Percentiles rank a stretch among this genome's conserved stretches.
phyloP scores from a whole-genome alignment of 805 yeast genomes.

The Yamadazyma akitaensis region DNA sequence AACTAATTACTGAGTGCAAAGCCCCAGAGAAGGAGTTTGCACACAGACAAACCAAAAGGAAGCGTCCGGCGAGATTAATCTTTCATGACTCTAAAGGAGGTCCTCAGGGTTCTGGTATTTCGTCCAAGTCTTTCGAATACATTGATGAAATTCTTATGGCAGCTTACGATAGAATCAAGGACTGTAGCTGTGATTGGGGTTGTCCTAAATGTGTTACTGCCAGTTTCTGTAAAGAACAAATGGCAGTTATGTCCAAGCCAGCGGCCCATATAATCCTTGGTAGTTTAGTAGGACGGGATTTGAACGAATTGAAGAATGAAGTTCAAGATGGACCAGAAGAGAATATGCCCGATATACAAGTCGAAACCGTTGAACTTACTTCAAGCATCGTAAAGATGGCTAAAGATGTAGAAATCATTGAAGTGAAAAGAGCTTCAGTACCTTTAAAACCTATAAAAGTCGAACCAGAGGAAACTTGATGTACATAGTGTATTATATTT shows the following conservation, averaged over 20 bases:
- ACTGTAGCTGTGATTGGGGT: slow-evolving; percentile 73
- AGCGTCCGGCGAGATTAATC: slow-evolving; percentile 82
- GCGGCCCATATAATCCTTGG: slow-evolving; percentile 75
- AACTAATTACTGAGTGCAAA: slow-evolving; percentile 89
- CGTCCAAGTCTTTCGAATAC: slow-evolving; percentile 75
- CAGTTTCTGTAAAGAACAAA: slow-evolving; percentile 73
- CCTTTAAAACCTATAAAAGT: slow-evolving; percentile 11
- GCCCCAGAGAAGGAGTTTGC: slow-evolving; percentile 97
- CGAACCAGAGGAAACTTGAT: slow-evolving; percentile 3
- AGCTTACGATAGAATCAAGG: slow-evolving; percentile 55
- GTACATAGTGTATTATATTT: neutral
- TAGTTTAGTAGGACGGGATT: slow-evolving; percentile 51
- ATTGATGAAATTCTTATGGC: slow-evolving; percentile 61
- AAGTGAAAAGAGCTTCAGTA: slow-evolving; percentile 14
- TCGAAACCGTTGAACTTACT: slow-evolving; percentile 67
- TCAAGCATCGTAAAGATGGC: slow-evolving; percentile 58
- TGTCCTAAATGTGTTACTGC: slow-evolving; percentile 89
- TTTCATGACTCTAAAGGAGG: slow-evolving; percentile 87
- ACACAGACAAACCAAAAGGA: slow-evolving; percentile 61
- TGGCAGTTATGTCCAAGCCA: slow-evolving; percentile 80
- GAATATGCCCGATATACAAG: slow-evolving; percentile 62
- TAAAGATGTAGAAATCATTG: slow-evolving; percentile 46
- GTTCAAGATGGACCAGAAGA: slow-evolving; percentile 72
- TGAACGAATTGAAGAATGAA: slow-evolving; percentile 40
- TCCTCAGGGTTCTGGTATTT: slow-evolving; percentile 71